Percentiles rank a stretch among this genome's conserved stretches.
Evolutionary conservation across 768 basidiomycete genomes (phyloP).

Genomic region (Collybia sordida): DNA sequence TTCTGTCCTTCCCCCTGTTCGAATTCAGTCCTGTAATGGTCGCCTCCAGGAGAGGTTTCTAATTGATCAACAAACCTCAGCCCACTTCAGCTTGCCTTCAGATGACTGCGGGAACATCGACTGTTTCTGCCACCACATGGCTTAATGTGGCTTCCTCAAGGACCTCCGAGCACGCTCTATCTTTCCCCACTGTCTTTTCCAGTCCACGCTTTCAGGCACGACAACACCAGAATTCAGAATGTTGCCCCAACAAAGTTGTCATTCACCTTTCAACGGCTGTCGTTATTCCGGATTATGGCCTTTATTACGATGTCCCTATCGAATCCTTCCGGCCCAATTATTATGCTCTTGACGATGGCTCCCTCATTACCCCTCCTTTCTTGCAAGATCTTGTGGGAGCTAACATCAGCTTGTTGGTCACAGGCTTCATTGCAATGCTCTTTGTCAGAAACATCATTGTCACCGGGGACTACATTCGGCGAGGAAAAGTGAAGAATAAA

Average conservation of each 20-base stretch:
- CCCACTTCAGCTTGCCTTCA: slow-evolving; percentile 5
- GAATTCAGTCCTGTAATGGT: slow-evolving; percentile 27
- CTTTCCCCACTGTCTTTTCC: slow-evolving; percentile 16
- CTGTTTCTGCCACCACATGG: slow-evolving; percentile 14
- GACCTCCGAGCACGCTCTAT: slow-evolving; percentile 12
- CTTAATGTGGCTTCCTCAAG: slow-evolving; percentile 11
- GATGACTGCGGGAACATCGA: slow-evolving; percentile 19
- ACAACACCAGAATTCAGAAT: slow-evolving; percentile 29
- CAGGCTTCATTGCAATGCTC: slow-evolving; percentile 47
- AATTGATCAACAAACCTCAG: slow-evolving; percentile 13
- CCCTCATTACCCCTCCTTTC: slow-evolving; percentile 50
- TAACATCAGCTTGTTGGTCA: slow-evolving; percentile 43
- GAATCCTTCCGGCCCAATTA: slow-evolving; percentile 48
- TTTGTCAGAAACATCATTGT: slow-evolving; percentile 54
- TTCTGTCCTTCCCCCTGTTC: slow-evolving; percentile 17
- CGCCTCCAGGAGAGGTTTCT: slow-evolving; percentile 30
- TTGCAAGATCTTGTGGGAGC: slow-evolving; percentile 39
- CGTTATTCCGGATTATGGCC: slow-evolving; percentile 45
- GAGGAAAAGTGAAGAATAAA: slow-evolving; percentile 58
- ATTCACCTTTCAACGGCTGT: slow-evolving; percentile 50
- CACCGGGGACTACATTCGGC: slow-evolving; percentile 49
- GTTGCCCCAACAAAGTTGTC: slow-evolving; percentile 43
- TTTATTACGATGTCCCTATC: slow-evolving; percentile 42
- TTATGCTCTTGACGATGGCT: slow-evolving; percentile 51
- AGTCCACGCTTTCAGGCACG: slow-evolving; percentile 25